These are phyloP conservation scores for Diaporthe citrichinensis DNA, from an alignment of 2,329 filamentous ascomycete species.

Conservation along the genomic window DNA sequence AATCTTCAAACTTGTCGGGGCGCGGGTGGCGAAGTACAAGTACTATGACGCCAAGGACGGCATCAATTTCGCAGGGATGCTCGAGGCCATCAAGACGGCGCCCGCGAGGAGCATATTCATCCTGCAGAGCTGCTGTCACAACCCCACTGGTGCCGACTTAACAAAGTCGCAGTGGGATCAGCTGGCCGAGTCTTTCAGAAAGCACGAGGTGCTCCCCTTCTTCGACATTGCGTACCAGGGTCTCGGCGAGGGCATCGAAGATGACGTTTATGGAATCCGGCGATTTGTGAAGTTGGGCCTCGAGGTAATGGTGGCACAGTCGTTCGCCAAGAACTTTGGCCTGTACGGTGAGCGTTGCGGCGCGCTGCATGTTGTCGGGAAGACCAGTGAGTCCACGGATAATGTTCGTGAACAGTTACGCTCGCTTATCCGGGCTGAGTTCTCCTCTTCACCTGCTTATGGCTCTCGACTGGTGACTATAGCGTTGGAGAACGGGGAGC, in stretches of 20 bases:
- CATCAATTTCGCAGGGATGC: conserved; percentile 48
- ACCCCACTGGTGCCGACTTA: conserved; percentile 53
- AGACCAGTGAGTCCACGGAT: conserved; percentile 21
- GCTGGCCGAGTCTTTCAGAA: conserved; percentile 46
- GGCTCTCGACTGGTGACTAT: conserved; percentile 38
- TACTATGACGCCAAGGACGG: conserved; percentile 48
- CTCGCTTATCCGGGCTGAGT: conserved; percentile 49
- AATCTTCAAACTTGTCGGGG: conserved; percentile 49
- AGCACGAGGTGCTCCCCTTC: conserved; percentile 49
- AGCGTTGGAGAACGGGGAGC: background rate
- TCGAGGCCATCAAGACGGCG: conserved; percentile 46
- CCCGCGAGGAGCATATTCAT: conserved; percentile 51
- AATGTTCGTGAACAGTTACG: conserved; percentile 49
- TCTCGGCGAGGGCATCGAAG: conserved; percentile 50
- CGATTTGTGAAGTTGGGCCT: conserved; percentile 3
- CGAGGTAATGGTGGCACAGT: conserved; percentile 48
- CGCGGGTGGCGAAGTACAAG: conserved; percentile 48
- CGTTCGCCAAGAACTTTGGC: conserved; percentile 57
- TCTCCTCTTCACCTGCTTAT: conserved; percentile 49
- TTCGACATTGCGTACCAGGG: conserved; percentile 57
- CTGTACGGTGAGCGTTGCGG: conserved; percentile 55
- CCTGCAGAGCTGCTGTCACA: conserved; percentile 55
- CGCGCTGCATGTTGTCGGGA: conserved; percentile 48
- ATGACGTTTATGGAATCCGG: conserved; percentile 48
- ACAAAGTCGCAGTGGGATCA: conserved; percentile 50